phyloP scores from a whole-genome alignment of 139 green algal genomes.

The Chlorella sp. region DNA sequence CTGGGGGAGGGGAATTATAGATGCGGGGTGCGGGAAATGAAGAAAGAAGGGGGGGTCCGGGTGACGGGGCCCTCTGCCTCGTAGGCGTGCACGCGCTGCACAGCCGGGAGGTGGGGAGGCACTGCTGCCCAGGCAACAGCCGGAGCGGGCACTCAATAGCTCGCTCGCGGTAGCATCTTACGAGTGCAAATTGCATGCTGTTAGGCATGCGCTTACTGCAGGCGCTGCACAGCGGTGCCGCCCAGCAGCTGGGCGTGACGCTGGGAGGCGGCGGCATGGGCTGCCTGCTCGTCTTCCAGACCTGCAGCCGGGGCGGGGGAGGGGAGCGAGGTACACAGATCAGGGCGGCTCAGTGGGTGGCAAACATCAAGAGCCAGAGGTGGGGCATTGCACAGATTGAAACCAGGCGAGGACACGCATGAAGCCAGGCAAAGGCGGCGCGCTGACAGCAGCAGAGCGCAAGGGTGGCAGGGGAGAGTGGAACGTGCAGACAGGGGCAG shows the following conservation, averaged over 20 bases:
- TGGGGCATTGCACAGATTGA: neutral
- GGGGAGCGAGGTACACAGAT: neutral
- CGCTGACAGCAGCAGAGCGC: neutral
- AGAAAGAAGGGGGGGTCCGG: too few relatives aligned
- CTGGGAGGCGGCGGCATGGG: neutral
- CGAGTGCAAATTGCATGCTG: too few relatives aligned
- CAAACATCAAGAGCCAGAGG: neutral
- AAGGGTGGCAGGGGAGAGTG: neutral
- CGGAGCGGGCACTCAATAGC: too few relatives aligned
- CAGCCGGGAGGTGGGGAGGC: too few relatives aligned
- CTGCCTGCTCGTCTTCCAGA: neutral
- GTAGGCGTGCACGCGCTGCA: too few relatives aligned
- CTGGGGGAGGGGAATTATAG: too few relatives aligned
- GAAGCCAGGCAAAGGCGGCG: neutral
- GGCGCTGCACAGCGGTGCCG: conserved; percentile 22
- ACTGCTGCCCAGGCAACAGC: too few relatives aligned
- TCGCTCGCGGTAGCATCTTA: too few relatives aligned
- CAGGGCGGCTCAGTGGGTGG: too few relatives aligned
- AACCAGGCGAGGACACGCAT: neutral
- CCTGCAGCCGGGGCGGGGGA: neutral
- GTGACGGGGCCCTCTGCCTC: too few relatives aligned
- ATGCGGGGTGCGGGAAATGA: too few relatives aligned
- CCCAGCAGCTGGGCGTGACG: conserved; percentile 13
- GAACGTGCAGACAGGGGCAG: too few relatives aligned
- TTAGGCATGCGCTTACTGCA: neutral